These are phyloP conservation scores for Plasmodium cynomolgi DNA, from an alignment of 169 alveolate species.

Conservation along the genomic window DNA sequence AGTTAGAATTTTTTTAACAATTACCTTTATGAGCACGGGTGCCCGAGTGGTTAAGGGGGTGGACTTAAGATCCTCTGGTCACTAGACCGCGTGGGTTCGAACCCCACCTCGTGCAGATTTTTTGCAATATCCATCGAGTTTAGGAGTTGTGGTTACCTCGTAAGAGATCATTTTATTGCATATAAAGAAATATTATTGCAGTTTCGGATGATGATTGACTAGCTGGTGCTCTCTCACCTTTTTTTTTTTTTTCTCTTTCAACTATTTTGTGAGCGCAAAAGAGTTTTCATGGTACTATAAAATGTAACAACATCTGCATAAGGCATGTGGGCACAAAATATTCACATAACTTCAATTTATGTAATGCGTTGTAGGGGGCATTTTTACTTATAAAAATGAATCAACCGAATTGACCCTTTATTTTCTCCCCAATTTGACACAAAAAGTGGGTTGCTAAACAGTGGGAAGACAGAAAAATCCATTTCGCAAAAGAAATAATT, in stretches of 20 bases:
- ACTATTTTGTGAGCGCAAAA: not conserved
- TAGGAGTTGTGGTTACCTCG: not conserved
- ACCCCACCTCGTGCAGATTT: conserved; percentile 95
- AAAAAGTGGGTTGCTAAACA: not conserved
- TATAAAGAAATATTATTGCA: not conserved
- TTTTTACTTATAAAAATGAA: not conserved
- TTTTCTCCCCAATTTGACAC: not conserved
- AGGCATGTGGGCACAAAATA: not conserved
- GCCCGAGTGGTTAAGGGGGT: conserved; percentile 99
- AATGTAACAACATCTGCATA: not conserved
- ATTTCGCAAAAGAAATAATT: not conserved
- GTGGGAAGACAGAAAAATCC: not conserved
- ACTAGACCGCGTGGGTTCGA: conserved; percentile 97
- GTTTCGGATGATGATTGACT: not conserved
- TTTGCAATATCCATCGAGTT: not conserved
- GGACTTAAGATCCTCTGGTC: conserved; percentile 97
- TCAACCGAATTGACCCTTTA: not conserved
- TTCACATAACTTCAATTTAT: not conserved
- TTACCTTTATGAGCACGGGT: conserved; percentile 88
- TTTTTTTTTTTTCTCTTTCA: not conserved
- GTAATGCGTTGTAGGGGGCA: not conserved
- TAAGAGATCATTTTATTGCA: not conserved
- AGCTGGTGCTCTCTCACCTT: not conserved
- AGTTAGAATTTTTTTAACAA: not conserved
- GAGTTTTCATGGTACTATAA: not conserved